phyloP scores from a whole-genome alignment of 352 stramenopile species.

The Peronospora farinosa region DNA sequence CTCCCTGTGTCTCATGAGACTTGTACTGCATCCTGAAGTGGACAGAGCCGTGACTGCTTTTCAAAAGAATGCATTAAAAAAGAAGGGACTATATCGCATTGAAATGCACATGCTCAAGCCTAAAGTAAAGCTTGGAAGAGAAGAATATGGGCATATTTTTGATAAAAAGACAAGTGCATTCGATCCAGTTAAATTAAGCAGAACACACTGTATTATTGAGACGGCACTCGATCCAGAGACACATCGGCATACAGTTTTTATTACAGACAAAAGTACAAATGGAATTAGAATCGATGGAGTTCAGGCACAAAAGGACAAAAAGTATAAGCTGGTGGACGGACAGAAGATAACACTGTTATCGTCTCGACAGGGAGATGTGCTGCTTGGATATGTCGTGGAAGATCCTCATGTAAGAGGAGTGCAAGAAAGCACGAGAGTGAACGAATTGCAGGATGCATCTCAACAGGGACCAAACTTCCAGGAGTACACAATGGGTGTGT shows the following conservation, averaged over 20 bases:
- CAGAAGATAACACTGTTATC: conserved; percentile 76
- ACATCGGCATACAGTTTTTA: conserved; percentile 39
- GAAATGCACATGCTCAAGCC: conserved; percentile 50
- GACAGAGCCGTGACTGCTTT: conserved; percentile 48
- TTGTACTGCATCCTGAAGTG: conserved; percentile 62
- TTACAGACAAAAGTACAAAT: conserved; percentile 70
- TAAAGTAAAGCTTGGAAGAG: conserved; percentile 45
- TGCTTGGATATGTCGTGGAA: conserved; percentile 70
- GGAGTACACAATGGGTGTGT: conserved; percentile 86
- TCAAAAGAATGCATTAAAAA: conserved; percentile 50
- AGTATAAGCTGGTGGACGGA: conserved; percentile 44
- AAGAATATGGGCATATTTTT: conserved; percentile 49
- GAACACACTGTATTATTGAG: conserved; percentile 56
- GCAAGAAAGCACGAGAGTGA: conserved; percentile 16
- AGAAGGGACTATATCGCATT: conserved; percentile 48
- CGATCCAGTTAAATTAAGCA: conserved; percentile 59
- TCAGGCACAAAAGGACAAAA: conserved; percentile 42
- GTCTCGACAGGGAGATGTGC: conserved; percentile 44
- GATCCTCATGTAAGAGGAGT: conserved; percentile 56
- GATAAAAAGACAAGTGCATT: conserved; percentile 48
- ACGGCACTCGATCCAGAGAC: conserved; percentile 39
- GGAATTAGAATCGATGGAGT: conserved; percentile 62
- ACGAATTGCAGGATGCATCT: conserved; percentile 45
- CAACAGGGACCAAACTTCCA: conserved; percentile 53
- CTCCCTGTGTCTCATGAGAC: conserved; percentile 46